Base-by-base conservation (phyloP, 1,284 basidiomycete species). In the Cystodermella granulosa region DNA sequence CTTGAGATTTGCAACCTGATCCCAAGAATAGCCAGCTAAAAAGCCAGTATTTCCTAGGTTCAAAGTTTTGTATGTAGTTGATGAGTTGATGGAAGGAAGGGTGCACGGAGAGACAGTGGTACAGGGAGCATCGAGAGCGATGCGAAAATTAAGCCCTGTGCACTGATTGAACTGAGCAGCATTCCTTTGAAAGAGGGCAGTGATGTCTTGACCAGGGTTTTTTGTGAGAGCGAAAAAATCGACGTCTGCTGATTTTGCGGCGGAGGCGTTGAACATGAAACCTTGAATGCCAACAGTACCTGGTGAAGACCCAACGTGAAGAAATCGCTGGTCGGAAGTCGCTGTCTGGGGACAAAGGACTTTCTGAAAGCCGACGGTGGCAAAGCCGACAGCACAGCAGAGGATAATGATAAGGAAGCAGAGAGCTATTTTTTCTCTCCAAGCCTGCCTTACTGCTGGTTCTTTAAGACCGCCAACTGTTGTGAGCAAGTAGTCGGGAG, bases 351-450 rank as follows among this genome's bases (percentile, higher is more conserved):
- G 93, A 71, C 95, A 99, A 23, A 99, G 78, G 18, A 91, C 88
- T 52, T 84, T 84, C 68, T 97, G 91, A 47, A 97, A 81, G 16
- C 94, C 96, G 61, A 99, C 91, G 39, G 96, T 98, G 49, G 87
- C 77, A 67, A 98, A 99, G 7, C 90, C 95, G 43, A 98, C 81
- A 40, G 78, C 68, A 18, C 74, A 84, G 55, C 93, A 96, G 20
- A 97, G 68, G 20, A 91, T 24, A 48, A 82, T 57, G 44, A 92
- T 88, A 59, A 96, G 84, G 65, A 87, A 82, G 65, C 93, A 97
- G 6, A 99, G 77, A 5, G 93, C 83, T 49, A 97, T 83, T 74
- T 98, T 99, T 69, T 99, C 96, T 56, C 96, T 80, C 96, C 96
- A 99, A 1, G 96, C 96, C 68, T 97, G 91, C 53, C 83, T 76